Base-by-base conservation (phyloP, 768 basidiomycete species). In the Leucosporidium creatinivorum region DNA sequence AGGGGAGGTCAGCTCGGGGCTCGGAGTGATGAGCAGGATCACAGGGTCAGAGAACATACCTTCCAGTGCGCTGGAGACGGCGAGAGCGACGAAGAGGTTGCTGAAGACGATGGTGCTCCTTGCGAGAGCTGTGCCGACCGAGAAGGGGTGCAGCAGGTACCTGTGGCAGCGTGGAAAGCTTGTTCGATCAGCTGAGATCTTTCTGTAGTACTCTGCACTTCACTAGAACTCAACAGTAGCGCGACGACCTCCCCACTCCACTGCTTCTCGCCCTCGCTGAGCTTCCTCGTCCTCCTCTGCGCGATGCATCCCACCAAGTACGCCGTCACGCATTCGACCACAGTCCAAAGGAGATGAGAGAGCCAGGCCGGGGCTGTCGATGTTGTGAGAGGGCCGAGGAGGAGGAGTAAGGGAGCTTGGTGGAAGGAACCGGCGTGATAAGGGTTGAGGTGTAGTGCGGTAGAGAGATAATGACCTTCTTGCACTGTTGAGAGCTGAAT, bases 91-190 rank as follows among this genome's bases (percentile, higher is more conserved):
- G 9, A 90, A 77, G 1, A 86, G 81, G 76, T 90, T 94, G 75
- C 94, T 91, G 21, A 97, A 80, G 3, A 85, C 83, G 0, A 91
- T 88, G 0, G 90, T 90, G 0, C 93, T 93, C 17, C 86, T 80
- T 0, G 91, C 89, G 10, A 94, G 80, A 36, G 85, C 86, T 0
- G 93, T 85, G 1, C 92, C 80, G 65, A 94, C 77, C 12, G 89
- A 79, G 77, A 96, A 96, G 4, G 96, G 96, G 73, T 98, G 96
- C 59, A 94, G 77, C 25, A 96, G 84, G 78, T 88, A 93, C 56
- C 92, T 96, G 73, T 4, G 66, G 30, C 13, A 21, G 54, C 25
- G 60, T 50, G 62, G 48, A 7, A 12, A 44, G 73, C 52, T 76
- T 59, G 66, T 59, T 68, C 17, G 51, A 21, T 30, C 63, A 36